A percentile compares a stretch with the other conserved stretches of the same genome.
phyloP scores from a whole-genome alignment of 2,329 filamentous ascomycete species.

The Aspergillus ruber region DNA sequence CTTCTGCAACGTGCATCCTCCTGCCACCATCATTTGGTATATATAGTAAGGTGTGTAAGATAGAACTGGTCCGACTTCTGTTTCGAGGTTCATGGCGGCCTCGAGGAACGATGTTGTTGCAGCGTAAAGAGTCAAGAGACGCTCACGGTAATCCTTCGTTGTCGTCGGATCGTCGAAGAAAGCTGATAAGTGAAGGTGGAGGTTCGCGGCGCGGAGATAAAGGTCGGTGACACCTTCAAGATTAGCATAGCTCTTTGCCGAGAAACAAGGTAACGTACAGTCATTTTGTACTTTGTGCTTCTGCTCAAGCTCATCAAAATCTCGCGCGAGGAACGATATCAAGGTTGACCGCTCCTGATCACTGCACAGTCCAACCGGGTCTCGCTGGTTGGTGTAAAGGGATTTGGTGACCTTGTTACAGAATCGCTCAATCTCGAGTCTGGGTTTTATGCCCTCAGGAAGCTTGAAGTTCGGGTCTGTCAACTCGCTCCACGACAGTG shows the following conservation, averaged over 20 bases:
- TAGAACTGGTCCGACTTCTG: conserved; percentile 41
- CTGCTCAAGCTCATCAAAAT: conserved; percentile 48
- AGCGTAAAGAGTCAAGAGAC: conserved; percentile 40
- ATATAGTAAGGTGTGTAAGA: conserved; percentile 56
- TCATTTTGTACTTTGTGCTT: conserved; percentile 39
- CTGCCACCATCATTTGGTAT: conserved; percentile 61
- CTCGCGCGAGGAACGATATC: conserved; percentile 40
- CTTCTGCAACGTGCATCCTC: conserved; percentile 58
- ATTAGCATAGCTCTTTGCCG: conserved; percentile 1
- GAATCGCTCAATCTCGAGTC: conserved; percentile 54
- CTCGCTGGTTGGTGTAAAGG: conserved; percentile 51
- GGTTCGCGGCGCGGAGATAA: conserved; percentile 41
- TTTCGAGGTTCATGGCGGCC: conserved; percentile 40
- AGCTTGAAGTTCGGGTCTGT: conserved; percentile 43
- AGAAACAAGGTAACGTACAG: conserved; percentile 20
- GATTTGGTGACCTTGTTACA: conserved; percentile 52
- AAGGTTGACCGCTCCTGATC: conserved; percentile 40
- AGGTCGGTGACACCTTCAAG: conserved; percentile 39
- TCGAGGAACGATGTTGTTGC: conserved; percentile 44
- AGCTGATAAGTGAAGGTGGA: conserved; percentile 44
- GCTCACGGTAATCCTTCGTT: conserved; percentile 41
- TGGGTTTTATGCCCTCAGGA: conserved; percentile 45
- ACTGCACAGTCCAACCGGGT: conserved; percentile 46
- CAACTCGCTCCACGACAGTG: conserved; percentile 40
- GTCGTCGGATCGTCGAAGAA: conserved; percentile 43